Conservation (phyloP, 805 yeast species). For the Starmerella apis region DNA sequence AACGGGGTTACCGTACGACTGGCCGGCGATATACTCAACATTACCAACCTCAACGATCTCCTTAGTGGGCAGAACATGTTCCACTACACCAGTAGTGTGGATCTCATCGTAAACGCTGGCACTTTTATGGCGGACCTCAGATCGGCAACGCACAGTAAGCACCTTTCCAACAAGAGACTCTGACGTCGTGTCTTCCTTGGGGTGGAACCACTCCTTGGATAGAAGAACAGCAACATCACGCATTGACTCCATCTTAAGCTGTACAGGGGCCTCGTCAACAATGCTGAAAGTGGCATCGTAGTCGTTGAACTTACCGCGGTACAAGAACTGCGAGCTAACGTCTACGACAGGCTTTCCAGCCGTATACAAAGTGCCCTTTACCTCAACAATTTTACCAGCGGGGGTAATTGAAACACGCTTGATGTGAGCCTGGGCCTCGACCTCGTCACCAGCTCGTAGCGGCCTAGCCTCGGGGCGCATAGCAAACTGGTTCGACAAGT, state of each 20-base stretch:
- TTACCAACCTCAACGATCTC: constrained; percentile 76
- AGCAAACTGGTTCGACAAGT: constrained; percentile 85
- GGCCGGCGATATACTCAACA: constrained; percentile 80
- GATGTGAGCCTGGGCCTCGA: constrained; percentile 71
- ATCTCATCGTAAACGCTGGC: constrained; percentile 69
- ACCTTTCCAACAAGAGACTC: constrained; percentile 67
- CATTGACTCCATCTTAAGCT: constrained; percentile 57
- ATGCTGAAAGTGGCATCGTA: constrained; percentile 87
- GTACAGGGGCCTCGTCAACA: constrained; percentile 75
- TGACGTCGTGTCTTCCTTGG: constrained; percentile 43
- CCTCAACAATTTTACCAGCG: constrained; percentile 92
- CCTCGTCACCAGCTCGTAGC: constrained; percentile 76
- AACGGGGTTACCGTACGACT: constrained; percentile 94
- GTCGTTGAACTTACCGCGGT: constrained; percentile 85
- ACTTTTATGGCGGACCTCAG: constrained; percentile 71
- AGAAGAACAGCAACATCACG: constrained; percentile 88
- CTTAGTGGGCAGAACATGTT: constrained; percentile 82
- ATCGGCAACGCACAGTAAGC: constrained; percentile 78
- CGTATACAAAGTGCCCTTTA: constrained; percentile 65
- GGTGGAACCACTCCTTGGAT: constrained; percentile 97
- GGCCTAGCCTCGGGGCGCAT: constrained; percentile 89
- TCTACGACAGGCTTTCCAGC: constrained; percentile 80
- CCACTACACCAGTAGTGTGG: constrained; percentile 72
- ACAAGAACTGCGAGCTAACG: constrained; percentile 88
- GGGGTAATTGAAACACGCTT: constrained; percentile 83